Percentiles rank a stretch among this genome's conserved stretches.
These are phyloP conservation scores for Magnolia kwangsiensis DNA, from an alignment of 164 flowering plant genomes.

Conservation along the genomic window DNA sequence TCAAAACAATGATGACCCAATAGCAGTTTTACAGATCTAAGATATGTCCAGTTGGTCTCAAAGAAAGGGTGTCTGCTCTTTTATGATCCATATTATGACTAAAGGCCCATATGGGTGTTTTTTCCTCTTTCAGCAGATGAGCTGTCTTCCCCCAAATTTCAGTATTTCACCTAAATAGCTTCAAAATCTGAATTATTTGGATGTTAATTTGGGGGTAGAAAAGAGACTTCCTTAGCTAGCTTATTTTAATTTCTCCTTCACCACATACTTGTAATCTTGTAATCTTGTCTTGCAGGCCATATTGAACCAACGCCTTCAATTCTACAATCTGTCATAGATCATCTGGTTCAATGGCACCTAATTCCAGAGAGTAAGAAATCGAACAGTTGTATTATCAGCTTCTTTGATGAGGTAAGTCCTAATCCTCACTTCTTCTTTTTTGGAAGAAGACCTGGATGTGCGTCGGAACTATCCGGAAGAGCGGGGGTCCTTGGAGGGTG, in stretches of 20 bases:
- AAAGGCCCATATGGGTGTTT: background rate
- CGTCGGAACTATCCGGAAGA: no score
- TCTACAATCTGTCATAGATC: constrained; percentile 70
- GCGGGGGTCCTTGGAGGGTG: no score
- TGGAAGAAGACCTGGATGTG: no score
- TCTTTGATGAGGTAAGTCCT: constrained; percentile 77
- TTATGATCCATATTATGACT: background rate
- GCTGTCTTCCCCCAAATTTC: no score
- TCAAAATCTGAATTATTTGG: background rate
- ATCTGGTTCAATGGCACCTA: constrained; percentile 71
- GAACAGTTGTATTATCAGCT: constrained; percentile 85
- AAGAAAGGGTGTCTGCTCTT: background rate
- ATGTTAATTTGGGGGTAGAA: no score
- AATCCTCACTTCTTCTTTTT: no score
- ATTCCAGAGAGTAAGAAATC: constrained; percentile 75
- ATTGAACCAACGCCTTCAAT: constrained; percentile 78
- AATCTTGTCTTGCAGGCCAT: constrained; percentile 39
- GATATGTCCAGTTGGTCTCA: background rate
- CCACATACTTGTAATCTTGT: background rate
- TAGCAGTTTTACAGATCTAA: background rate
- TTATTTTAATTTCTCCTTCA: background rate
- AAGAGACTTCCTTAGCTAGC: background rate
- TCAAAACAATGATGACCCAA: background rate
- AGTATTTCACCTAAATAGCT: background rate
- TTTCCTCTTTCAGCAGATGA: background rate